Base-by-base conservation (phyloP, 768 basidiomycete species). In the Phylloporus sp. region DNA sequence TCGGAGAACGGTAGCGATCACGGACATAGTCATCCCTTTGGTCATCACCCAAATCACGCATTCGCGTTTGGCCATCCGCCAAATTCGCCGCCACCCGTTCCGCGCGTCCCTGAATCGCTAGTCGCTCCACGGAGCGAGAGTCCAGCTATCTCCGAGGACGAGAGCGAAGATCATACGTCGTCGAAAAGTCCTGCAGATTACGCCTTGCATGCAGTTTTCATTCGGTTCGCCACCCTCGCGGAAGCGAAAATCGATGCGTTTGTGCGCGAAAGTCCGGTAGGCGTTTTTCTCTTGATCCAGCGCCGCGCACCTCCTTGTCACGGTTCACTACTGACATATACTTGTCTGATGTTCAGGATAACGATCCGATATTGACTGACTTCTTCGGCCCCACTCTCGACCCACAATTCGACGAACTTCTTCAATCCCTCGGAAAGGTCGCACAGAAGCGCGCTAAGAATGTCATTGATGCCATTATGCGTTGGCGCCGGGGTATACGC, bases 161-260 rank as follows among this genome's bases (percentile, higher is more conserved):
- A 86, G 55, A 80, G 81, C 58, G 73, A 84, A 38, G 52, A 54
- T 11, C 68, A 77, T 18, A 75, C 79, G 57, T 84, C 86, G 39
- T 85, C 86, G 0, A 86, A 81, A 60, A 90, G 86, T 10, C 90
- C 92, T 2, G 82, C 85, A 0, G 92, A 94, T 57, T 93, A 86
- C 56, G 92, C 92, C 2, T 69, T 94, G 11, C 88, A 90, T 59
- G 88, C 90, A 0, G 78, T 94, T 6, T 92, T 94, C 62, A 87
- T 90, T 33, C 82, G 86, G 3, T 94, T 94, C 56, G 88, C 86
- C 9, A 77, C 83, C 1, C 71, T 78, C 5, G 87, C 89, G 2
- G 90, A 95, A 65, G 71, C 70, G 23, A 90, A 90, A 58, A 84
- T 94, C n/a, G 79, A 84, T 10, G 63, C 68, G 4, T 90, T 91